phyloP scores from a whole-genome alignment of 1,284 basidiomycete genomes.

The Ustilago curta region DNA sequence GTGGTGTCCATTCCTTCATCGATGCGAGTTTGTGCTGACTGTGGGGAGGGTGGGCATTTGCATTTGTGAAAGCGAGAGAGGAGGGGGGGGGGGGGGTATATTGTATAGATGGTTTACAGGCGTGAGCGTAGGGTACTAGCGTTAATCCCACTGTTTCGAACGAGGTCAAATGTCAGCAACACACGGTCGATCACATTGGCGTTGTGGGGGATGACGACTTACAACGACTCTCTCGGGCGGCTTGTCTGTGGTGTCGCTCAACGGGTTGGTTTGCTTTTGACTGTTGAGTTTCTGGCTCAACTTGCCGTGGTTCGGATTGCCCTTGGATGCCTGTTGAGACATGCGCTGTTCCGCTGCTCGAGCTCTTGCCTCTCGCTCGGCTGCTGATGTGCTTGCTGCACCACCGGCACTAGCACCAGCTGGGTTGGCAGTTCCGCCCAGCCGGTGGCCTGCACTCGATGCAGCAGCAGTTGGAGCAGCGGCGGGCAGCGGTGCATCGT shows the following conservation, averaged over 20 bases:
- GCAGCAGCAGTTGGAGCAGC: not conserved
- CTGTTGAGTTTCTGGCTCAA: slow-evolving; percentile 34
- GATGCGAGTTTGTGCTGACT: not conserved
- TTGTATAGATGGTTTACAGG: not conserved
- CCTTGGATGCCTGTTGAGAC: slow-evolving; percentile 28
- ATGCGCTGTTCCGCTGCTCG: slow-evolving; percentile 36
- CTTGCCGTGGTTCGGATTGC: slow-evolving; percentile 26
- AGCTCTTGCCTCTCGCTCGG: slow-evolving; percentile 37
- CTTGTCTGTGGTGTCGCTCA: not conserved
- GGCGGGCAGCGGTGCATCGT: slow-evolving; percentile 4
- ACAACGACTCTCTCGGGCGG: slow-evolving; percentile 38
- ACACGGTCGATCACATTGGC: too few species aligned
- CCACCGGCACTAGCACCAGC: not conserved
- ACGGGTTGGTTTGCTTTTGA: slow-evolving; percentile 19
- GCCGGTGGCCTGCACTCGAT: slow-evolving; percentile 7
- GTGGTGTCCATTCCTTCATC: not conserved
- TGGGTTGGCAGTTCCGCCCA: slow-evolving; percentile 11
- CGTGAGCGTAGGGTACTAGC: not conserved
- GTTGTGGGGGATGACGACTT: slow-evolving; percentile 8
- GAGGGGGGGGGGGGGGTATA: not conserved
- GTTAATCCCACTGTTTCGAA: not conserved
- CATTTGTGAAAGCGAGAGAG: not conserved
- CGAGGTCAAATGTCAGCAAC: not conserved
- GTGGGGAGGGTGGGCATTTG: not conserved
- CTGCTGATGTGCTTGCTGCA: slow-evolving; percentile 8